Conservation (phyloP, 441 rosid species). For the Eugenia klotzschiana region DNA sequence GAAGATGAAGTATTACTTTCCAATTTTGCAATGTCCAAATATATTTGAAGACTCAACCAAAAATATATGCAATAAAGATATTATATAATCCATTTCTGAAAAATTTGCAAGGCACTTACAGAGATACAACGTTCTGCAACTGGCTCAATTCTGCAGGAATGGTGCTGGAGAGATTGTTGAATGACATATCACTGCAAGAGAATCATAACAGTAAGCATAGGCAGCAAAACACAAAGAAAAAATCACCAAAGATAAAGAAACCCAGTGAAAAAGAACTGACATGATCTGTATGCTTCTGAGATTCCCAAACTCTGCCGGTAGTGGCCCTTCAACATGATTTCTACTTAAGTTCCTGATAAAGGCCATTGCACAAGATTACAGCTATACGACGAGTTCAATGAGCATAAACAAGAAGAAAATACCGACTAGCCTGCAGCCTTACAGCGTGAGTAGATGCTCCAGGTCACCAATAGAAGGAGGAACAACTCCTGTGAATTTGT, state of each 20-base stretch:
- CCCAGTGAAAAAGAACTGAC: slow-evolving; percentile 17
- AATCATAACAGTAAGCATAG: neutral
- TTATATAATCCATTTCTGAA: neutral
- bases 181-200: slow-evolving; percentile 54
- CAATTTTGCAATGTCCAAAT: neutral
- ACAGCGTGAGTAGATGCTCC: slow-evolving; percentile 88
- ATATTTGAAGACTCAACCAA: neutral
- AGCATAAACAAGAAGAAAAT: neutral
- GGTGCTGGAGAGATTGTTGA: slow-evolving; percentile 47
- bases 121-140: slow-evolving; percentile 57
- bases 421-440: slow-evolving; percentile 1
- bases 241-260: neutral
- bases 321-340: slow-evolving; percentile 42
- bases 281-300: slow-evolving; percentile 65
- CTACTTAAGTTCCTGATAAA: slow-evolving; percentile 55
- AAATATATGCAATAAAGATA: neutral
- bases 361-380: neutral
- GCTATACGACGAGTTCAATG: neutral
- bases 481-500: slow-evolving; percentile 53
- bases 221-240: neutral
- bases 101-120: slow-evolving; percentile 29
- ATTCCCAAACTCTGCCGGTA: slow-evolving; percentile 75
- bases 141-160: slow-evolving; percentile 78
- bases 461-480: slow-evolving; percentile 74
- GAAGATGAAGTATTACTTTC: neutral